Evolutionary conservation across 1,284 basidiomycete genomes (phyloP), one percentile per base, ranked within the genome.

Genomic region (Puccinia novopanici): DNA sequence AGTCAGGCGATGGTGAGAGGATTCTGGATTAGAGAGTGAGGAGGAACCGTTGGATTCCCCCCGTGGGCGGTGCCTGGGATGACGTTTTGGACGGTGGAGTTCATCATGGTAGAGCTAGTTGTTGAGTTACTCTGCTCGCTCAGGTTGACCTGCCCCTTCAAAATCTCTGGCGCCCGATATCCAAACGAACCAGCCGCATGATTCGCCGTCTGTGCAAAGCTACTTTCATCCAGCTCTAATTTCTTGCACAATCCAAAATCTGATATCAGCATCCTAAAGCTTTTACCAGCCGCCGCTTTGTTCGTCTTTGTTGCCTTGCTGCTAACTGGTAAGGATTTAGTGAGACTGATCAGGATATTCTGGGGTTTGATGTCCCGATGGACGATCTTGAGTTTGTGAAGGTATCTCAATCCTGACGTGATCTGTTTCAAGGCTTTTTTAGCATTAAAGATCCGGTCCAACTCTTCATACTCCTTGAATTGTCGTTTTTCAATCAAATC

Each of bases 321-420:
- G 22, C 42, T 50, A 63, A n/a, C 30, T 1, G 63, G 37, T 42
- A 34, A 30, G 13, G 82, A 84, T 91, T 50, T 91, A 22, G 90
- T 89, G 34, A 88, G 87, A 8, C 92, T 93, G n/a, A 98, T 90
- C 10, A 99, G 89, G 80, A 99, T 98, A 85, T 99, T 99, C 86
- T 97, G 95, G 4, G 96, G 96, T 85, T 99, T 99, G 87, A 99
- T 97, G 85, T 99, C 96, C 40, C 97, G 91, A 87, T 99, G 97
- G 30, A 99, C 91, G 83, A 99, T 93, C 87, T 97, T 98, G 84
- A 99, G 90, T 34, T 90, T 92, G 85, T 99, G 96, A 12, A 99
- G 88, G 86, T 98, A 95, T 76, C 91, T 89, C 79, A 99, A 86
- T 3, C 96, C 96, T 17, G 91, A 90, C 0, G 94, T 91, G 82